Conservation (phyloP, 768 basidiomycete genomes). For the Omphalotus guepiniiformis region DNA sequence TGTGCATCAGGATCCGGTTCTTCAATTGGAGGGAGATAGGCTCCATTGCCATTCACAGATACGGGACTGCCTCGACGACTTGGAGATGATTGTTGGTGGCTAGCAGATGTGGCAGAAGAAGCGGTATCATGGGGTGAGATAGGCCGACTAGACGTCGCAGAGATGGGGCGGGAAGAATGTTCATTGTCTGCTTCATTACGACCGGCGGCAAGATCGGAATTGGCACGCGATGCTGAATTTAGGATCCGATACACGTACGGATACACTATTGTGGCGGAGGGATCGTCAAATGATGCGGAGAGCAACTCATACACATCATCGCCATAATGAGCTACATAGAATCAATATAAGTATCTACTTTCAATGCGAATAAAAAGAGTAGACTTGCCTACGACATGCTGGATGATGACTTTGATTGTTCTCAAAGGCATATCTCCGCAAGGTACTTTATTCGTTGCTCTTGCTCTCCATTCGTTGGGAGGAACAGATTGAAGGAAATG, state of each 20-base stretch:
- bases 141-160: conserved; percentile 63
- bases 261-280: conserved; percentile 96
- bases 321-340: conserved; percentile 64
- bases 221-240: conserved; percentile 56
- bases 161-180: conserved; percentile 41
- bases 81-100: conserved; percentile 50
- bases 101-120: conserved; percentile 44
- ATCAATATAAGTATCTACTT: conserved; percentile 1
- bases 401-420: conserved; percentile 97
- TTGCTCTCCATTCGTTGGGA: conserved; percentile 93
- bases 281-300: conserved; percentile 87
- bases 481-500: conserved; percentile 90
- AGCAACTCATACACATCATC: conserved; percentile 90
- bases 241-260: conserved; percentile 92
- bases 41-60: conserved; percentile 53
- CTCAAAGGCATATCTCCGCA: conserved; percentile 97
- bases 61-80: conserved; percentile 64
- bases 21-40: conserved; percentile 51
- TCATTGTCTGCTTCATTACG: conserved; percentile 32
- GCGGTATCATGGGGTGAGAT: conserved; percentile 65
- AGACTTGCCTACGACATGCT: conserved; percentile 89
- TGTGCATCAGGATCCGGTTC: conserved; percentile 89
- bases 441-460: conserved; percentile 87
- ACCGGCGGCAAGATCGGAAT: conserved; percentile 31
- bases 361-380: not conserved